Evolutionary conservation across 2,329 filamentous ascomycete species (phyloP).

Genomic region (Paracorniculantispora psalliotae): DNA sequence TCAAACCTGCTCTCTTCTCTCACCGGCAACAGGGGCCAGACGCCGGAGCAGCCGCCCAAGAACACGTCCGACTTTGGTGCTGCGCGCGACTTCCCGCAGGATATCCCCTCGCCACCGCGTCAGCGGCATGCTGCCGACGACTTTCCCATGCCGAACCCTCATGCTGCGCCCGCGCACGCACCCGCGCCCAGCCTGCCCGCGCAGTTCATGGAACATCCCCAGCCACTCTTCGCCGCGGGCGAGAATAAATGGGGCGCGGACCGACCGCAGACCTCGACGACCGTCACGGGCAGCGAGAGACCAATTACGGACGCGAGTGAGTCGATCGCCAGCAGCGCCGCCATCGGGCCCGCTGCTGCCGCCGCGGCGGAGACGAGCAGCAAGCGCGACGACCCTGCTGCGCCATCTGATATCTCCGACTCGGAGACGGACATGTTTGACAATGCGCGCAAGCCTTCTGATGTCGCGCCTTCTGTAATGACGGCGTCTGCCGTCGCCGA

Average conservation of each 20-base stretch:
- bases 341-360: background rate
- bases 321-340: background rate
- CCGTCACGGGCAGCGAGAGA: background rate
- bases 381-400: background rate
- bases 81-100: background rate
- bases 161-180: background rate
- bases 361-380: background rate
- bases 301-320: background rate
- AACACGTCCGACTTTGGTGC: too few relatives aligned
- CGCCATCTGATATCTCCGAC: slow-evolving; percentile 1
- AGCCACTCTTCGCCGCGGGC: background rate
- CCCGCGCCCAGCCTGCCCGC: background rate
- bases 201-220: background rate
- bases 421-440: background rate
- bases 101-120: background rate
- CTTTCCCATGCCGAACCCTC: background rate
- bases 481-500: background rate
- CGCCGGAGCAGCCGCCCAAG: background rate
- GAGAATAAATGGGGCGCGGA: background rate
- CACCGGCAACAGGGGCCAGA: background rate
- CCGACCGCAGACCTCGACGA: background rate
- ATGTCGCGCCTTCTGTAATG: background rate
- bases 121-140: background rate
- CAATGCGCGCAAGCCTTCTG: background rate
- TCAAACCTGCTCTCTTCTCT: slow-evolving; percentile 2